A percentile compares a stretch with the other conserved stretches of the same genome.
These are phyloP conservation scores for Rhizopogon sp. DNA, from an alignment of 768 basidiomycete species.

Conservation along the genomic window DNA sequence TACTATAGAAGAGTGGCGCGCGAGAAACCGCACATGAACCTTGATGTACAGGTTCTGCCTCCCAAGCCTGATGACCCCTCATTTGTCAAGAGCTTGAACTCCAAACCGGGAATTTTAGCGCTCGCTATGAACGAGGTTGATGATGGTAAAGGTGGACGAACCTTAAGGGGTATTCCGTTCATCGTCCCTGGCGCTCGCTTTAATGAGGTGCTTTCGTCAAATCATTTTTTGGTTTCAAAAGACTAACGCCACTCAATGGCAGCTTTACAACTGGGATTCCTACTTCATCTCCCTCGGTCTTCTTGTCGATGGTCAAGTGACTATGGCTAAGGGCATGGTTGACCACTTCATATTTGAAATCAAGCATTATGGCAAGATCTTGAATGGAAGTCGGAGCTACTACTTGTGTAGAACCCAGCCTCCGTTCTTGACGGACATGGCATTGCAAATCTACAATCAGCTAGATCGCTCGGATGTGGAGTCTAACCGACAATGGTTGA, in stretches of 20 bases:
- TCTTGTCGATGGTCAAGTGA: constrained; percentile 89
- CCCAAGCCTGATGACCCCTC: constrained; percentile 78
- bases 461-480: constrained; percentile 80
- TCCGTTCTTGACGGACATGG: constrained; percentile 98
- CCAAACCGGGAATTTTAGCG: constrained; percentile 90
- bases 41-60: constrained; percentile 91
- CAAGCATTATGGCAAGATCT: constrained; percentile 93
- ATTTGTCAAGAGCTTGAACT: constrained; percentile 91
- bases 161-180: constrained; percentile 92
- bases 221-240: constrained; percentile 2
- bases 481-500: constrained; percentile 83
- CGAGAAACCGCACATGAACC: constrained; percentile 90
- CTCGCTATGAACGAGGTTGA: constrained; percentile 92
- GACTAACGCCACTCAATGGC: constrained; percentile 5
- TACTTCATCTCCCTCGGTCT: constrained; percentile 94
- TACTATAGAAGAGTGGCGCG: constrained; percentile 90
- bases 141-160: constrained; percentile 71
- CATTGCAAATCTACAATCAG: constrained; percentile 95
- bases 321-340: constrained; percentile 96
- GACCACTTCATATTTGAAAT: constrained; percentile 99
- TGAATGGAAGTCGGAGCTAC: constrained; percentile 94
- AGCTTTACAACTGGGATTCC: constrained; percentile 95
- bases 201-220: constrained; percentile 63
- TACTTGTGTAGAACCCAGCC: constrained; percentile 96
- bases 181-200: constrained; percentile 95